Evolutionary conservation across 169 alveolate species (phyloP).

Genomic region (Blepharisma undulans): DNA sequence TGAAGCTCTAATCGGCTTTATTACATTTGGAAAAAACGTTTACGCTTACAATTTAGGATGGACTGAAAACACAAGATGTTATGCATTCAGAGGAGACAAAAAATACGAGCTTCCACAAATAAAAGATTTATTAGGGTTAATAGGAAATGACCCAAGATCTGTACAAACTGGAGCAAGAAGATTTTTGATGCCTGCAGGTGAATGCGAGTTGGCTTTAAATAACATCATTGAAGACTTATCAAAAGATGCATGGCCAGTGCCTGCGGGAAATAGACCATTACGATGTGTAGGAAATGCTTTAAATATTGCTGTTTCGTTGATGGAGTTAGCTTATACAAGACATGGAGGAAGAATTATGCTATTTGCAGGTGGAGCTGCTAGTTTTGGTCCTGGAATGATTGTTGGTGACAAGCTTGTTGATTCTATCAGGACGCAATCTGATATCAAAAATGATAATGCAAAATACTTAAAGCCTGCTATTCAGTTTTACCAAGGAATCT

Average conservation of each 20-base stretch:
- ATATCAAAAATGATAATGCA: conserved; percentile 96
- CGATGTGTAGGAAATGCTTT: conserved; percentile 98
- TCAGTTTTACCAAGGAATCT: conserved; percentile 90
- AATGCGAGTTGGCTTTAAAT: conserved; percentile 94
- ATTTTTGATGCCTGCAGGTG: conserved; percentile 94
- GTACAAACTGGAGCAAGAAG: conserved; percentile 79
- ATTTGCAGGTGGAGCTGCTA: conserved; percentile 97
- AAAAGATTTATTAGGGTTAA: conserved; percentile 91
- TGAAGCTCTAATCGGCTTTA: conserved; percentile 93
- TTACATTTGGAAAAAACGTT: conserved; percentile 96
- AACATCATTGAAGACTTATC: conserved; percentile 93
- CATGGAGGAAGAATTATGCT: conserved; percentile 93
- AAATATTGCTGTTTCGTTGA: conserved; percentile 93
- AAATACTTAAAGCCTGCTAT: conserved; percentile 96
- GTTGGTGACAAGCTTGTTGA: conserved; percentile 93
- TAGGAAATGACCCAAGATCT: conserved; percentile 88
- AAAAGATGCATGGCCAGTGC: conserved; percentile 97
- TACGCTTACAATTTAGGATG: conserved; percentile 95
- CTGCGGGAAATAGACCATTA: conserved; percentile 88
- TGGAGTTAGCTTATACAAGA: conserved; percentile 91
- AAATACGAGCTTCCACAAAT: conserved; percentile 87
- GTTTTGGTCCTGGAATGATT: conserved; percentile 98
- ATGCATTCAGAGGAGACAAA: conserved; percentile 94
- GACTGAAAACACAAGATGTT: conserved; percentile 93
- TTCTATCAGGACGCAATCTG: conserved; percentile 97